These are phyloP conservation scores for Citropsis articulata DNA, from an alignment of 345 rosid species.

Conservation along the genomic window DNA sequence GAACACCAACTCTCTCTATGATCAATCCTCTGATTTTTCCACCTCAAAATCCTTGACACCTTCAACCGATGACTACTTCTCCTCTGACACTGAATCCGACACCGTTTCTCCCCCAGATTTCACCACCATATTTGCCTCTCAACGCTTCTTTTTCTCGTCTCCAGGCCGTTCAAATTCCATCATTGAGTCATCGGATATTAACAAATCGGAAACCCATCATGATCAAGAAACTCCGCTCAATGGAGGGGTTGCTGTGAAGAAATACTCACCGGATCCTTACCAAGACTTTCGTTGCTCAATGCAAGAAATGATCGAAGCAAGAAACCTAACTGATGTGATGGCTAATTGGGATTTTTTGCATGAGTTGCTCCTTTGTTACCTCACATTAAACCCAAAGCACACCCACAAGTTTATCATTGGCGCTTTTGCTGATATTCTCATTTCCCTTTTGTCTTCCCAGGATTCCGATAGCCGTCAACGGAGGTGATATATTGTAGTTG, in stretches of 20 bases:
- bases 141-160: constrained; percentile 89
- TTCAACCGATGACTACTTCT: constrained; percentile 28
- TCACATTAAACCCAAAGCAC: constrained; percentile 60
- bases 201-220: neutral
- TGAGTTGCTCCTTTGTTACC: constrained; percentile 71
- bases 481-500: constrained; percentile 5
- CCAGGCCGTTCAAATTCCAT: constrained; percentile 92
- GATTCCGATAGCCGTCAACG: constrained; percentile 16
- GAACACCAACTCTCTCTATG: constrained; percentile 5
- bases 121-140: constrained; percentile 72
- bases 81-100: constrained; percentile 30
- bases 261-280: constrained; percentile 75
- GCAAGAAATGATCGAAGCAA: constrained; percentile 89
- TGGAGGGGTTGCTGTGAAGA: constrained; percentile 60
- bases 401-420: constrained; percentile 66
- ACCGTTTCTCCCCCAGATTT: constrained; percentile 44
- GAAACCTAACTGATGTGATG: constrained; percentile 42
- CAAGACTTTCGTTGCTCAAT: constrained; percentile 74
- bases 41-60: constrained; percentile 31
- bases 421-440: constrained; percentile 72
- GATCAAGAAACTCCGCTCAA: constrained; percentile 1
- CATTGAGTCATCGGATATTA: constrained; percentile 42
- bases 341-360: constrained; percentile 66
- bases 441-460: constrained; percentile 42
- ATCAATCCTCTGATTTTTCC: constrained; percentile 15